Percentiles rank a stretch among this genome's conserved stretches.
These are phyloP conservation scores for Backusella parvicylindrica DNA, from an alignment of 192 early-diverging fungal species.

Conservation along the genomic window DNA sequence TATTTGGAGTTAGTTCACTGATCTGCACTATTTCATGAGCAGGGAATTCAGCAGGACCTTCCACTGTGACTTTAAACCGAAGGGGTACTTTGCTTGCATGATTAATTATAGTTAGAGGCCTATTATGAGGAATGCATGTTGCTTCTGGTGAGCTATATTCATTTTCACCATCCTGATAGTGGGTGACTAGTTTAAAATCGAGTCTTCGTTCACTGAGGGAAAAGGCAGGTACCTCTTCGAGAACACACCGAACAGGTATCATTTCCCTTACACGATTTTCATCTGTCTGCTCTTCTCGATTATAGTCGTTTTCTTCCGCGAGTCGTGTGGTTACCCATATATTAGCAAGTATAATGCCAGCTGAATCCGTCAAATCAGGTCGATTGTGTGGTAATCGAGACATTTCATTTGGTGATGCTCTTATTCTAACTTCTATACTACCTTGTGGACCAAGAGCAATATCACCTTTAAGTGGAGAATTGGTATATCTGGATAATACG, in stretches of 20 bases:
- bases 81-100: conserved; percentile 59
- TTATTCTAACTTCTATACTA: conserved; percentile 64
- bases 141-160: conserved; percentile 9
- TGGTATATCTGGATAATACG: conserved; percentile 76
- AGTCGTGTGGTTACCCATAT: conserved; percentile 62
- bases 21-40: conserved; percentile 61
- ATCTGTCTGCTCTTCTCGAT: background rate
- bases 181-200: conserved; percentile 59
- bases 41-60: conserved; percentile 74
- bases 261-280: conserved; percentile 48
- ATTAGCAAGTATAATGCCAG: conserved; percentile 65
- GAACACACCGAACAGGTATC: conserved; percentile 62
- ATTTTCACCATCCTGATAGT: conserved; percentile 38
- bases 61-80: conserved; percentile 64
- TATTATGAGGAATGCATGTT: conserved; percentile 16
- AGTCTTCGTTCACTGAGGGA: conserved; percentile 62
- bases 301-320: conserved; percentile 33
- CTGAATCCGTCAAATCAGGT: conserved; percentile 54
- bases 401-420: conserved; percentile 62
- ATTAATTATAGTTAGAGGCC: conserved; percentile 58
- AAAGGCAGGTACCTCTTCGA: conserved; percentile 70
- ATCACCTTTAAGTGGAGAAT: conserved; percentile 69
- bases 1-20: conserved; percentile 52
- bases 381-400: conserved; percentile 52
- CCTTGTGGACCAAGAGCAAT: conserved; percentile 64